Conservation (phyloP, 257 asterid genomes). For the Rehmannia glutinosa region DNA sequence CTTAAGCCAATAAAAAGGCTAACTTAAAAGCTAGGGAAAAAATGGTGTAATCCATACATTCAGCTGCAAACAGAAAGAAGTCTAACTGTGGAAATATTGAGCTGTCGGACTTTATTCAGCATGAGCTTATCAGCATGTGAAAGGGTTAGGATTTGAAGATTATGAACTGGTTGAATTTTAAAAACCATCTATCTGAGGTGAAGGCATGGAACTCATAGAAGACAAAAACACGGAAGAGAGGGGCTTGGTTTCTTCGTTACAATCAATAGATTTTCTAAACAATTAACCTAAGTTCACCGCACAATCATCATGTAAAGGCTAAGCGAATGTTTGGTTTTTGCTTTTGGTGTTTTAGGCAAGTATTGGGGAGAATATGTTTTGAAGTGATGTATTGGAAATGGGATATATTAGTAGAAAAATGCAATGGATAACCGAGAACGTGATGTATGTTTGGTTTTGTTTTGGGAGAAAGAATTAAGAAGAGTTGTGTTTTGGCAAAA, state of each 20-base stretch:
- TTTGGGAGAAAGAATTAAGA: neutral
- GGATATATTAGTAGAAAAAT: neutral
- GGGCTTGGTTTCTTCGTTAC: neutral
- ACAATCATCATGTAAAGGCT: neutral
- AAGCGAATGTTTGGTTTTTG: neutral
- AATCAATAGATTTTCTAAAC: neutral
- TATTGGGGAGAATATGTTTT: neutral
- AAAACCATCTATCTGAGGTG: neutral
- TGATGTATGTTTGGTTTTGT: neutral
- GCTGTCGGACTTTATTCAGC: neutral
- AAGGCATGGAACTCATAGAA: neutral
- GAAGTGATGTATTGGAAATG: neutral
- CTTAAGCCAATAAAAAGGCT: neutral
- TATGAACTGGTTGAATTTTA: neutral
- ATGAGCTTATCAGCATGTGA: too few relatives aligned
- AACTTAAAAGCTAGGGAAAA: neutral
- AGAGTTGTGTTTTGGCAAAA: neutral
- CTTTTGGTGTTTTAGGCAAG: neutral
- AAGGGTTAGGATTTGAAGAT: neutral
- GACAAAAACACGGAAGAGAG: too few relatives aligned
- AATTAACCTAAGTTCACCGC: too few relatives aligned
- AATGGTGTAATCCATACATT: neutral
- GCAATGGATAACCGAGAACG: neutral
- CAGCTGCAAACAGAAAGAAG: neutral
- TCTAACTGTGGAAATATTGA: neutral